Conservation (phyloP, 139 green algal species). For the Nannochloris sp. region DNA sequence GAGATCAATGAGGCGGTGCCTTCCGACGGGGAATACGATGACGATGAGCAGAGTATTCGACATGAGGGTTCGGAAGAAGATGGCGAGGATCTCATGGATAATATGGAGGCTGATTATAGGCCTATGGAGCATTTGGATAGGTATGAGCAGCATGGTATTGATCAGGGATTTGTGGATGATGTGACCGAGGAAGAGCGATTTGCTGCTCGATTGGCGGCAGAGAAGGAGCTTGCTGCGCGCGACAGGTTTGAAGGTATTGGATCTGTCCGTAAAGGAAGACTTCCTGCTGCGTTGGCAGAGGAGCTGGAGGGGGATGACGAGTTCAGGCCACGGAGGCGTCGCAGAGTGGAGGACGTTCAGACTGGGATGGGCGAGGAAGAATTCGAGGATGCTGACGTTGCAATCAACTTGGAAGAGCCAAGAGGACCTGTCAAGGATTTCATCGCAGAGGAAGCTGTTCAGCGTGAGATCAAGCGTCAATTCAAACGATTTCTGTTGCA, state of each 20-base stretch:
- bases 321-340: conserved; percentile 28
- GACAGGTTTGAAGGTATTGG: conserved; percentile 36
- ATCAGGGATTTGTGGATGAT: conserved; percentile 56
- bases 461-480: conserved; percentile 35
- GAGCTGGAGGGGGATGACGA: conserved; percentile 33
- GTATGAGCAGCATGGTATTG: conserved; percentile 81
- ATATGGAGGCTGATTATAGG: conserved; percentile 86
- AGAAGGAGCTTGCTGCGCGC: conserved; percentile 59
- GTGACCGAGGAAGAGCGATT: conserved; percentile 43
- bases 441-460: conserved; percentile 50
- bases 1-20: conserved; percentile 12
- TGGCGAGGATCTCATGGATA: conserved; percentile 84
- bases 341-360: conserved; percentile 40
- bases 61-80: conserved; percentile 39
- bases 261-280: conserved; percentile 23
- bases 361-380: conserved; percentile 21
- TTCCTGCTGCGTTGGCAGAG: conserved; percentile 53
- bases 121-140: conserved; percentile 70
- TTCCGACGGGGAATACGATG: conserved; percentile 17
- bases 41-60: conserved; percentile 4
- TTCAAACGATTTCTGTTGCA: conserved; percentile 62
- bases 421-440: conserved; percentile 54
- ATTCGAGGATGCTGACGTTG: conserved; percentile 30
- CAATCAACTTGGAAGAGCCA: conserved; percentile 47
- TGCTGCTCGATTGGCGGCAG: conserved; percentile 52